Base-by-base conservation (phyloP, 2,329 filamentous ascomycete genomes). In the Ceratocystiopsis brevicomis region DNA sequence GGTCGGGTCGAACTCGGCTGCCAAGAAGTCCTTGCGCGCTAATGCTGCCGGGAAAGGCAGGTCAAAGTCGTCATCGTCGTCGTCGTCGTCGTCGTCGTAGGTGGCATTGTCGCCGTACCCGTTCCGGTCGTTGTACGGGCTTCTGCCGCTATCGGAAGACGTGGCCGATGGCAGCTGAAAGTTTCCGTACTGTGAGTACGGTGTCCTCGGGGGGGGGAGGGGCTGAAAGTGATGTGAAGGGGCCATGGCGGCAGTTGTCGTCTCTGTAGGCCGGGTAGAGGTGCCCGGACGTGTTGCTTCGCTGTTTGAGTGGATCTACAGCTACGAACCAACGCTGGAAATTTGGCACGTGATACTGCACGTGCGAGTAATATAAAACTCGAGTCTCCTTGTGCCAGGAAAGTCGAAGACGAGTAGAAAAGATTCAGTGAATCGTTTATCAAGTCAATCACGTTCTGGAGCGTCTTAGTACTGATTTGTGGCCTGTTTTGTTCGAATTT, bases 41-140 rank as follows among this genome's bases (percentile, higher is more conserved):
- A 98, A 75, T 4, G 87, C 85, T 36, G 77, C 71, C 1, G 90
- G 90, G 62, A 94, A 96, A 13, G 90, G 90, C 6, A 96, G 76
- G 17, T 77, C 76, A 53, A 74, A 68, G 53, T 80, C 75, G 53
- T 82, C 74, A 53, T 75, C 64, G 45, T 57, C 50, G 32, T 50
- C 47, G 42, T 47, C 47, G 15, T 48, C 45, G 30, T 48, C 44
- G 32, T 32, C 35, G 40, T 15, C 15, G 15, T 77, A 76, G 52
- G 73, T 68, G 53, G 79, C 75, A 53, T 81, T 73, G 53, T 74
- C 64, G 47, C 55, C 48, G 21, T 51, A 47, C 42, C 47, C 47
- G 11, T 48, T 44, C 21, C 49, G 42, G 41, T 39, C 35, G 16
- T 44, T 43, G 30, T 36, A 36, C 25, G 25, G 25, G 25, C 25